These are phyloP conservation scores for Jimgerdemannia lactiflua DNA, from an alignment of 192 early-diverging fungal species.

Conservation along the genomic window DNA sequence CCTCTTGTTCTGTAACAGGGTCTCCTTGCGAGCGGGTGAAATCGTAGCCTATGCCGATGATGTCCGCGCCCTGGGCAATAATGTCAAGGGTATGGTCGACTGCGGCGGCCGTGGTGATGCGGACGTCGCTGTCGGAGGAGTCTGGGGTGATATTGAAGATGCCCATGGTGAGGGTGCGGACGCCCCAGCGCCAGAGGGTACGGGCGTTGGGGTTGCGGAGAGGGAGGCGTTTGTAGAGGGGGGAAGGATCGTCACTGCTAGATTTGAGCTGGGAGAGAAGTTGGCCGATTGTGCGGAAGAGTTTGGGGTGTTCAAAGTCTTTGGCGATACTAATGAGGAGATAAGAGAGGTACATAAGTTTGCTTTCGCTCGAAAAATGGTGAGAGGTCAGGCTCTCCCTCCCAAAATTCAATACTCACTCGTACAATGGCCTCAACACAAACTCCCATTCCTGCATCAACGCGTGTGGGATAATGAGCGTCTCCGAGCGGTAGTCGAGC, in stretches of 20 bases:
- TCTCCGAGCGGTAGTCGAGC: constrained; percentile 53
- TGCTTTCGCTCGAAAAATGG: too few relatives aligned
- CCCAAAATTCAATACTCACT: too few relatives aligned
- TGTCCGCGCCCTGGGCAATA: constrained; percentile 75
- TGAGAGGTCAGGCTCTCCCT: too few relatives aligned
- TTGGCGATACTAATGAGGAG: constrained; percentile 80
- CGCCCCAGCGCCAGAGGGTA: constrained; percentile 54
- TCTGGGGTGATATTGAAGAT: constrained; percentile 98
- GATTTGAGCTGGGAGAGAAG: constrained; percentile 58
- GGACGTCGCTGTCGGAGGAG: constrained; percentile 87
- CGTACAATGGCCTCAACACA: constrained; percentile 91
- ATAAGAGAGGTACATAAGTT: too few relatives aligned
- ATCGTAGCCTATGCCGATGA: constrained; percentile 95
- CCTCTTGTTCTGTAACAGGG: constrained; percentile 71
- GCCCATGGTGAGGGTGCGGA: constrained; percentile 88
- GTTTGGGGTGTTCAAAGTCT: constrained; percentile 83
- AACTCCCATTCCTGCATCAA: constrained; percentile 90
- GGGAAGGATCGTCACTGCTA: constrained; percentile 26
- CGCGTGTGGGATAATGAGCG: constrained; percentile 87
- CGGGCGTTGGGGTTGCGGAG: constrained; percentile 32
- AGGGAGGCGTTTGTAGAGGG: constrained; percentile 54
- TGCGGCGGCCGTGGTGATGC: constrained; percentile 59
- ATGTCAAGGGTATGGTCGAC: constrained; percentile 64
- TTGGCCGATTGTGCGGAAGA: constrained; percentile 75
- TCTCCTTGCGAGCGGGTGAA: constrained; percentile 87